Percentiles rank a stretch among this genome's conserved stretches.
Conservation (phyloP, 768 basidiomycete species). For the Psilocybe tampanensis region DNA sequence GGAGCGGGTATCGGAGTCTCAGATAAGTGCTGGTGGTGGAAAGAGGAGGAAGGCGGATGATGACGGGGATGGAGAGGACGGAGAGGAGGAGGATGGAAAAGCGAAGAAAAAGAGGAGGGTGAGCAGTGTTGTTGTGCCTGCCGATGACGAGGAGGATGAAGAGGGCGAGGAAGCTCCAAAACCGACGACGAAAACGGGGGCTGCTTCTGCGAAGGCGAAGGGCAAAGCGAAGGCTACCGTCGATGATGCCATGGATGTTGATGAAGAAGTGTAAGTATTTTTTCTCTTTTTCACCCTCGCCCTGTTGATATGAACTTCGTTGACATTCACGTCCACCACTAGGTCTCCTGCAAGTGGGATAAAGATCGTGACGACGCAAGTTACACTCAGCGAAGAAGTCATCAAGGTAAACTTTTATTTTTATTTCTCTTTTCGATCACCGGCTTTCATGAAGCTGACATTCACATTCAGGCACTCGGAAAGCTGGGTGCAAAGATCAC, state of each 20-base stretch:
- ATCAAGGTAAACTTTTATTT: constrained; percentile 45
- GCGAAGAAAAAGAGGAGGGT: constrained; percentile 18
- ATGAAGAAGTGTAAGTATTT: neutral
- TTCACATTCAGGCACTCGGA: constrained; percentile 47
- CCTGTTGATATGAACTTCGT: too few species aligned
- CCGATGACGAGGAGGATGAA: neutral
- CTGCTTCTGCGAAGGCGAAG: constrained; percentile 8
- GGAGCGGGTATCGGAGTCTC: constrained; percentile 3
- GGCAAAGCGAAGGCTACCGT: constrained; percentile 24
- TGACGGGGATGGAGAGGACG: constrained; percentile 13
- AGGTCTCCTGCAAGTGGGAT: constrained; percentile 30
- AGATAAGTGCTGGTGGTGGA: neutral
- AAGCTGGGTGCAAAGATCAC: constrained; percentile 71
- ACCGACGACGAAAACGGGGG: too few species aligned
- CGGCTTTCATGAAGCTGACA: neutral
- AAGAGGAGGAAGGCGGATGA: constrained; percentile 13
- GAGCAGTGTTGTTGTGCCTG: constrained; percentile 3
- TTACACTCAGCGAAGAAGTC: constrained; percentile 56
- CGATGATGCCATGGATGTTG: constrained; percentile 19
- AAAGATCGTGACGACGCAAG: constrained; percentile 70
- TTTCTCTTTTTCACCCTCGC: too few species aligned
- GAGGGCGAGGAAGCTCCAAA: constrained; percentile 11
- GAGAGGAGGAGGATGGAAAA: constrained; percentile 15
- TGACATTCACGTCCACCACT: neutral
- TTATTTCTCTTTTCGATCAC: too few species aligned